Evolutionary conservation across 768 basidiomycete genomes (phyloP).

Genomic region (Lactifluus subvellereus): DNA sequence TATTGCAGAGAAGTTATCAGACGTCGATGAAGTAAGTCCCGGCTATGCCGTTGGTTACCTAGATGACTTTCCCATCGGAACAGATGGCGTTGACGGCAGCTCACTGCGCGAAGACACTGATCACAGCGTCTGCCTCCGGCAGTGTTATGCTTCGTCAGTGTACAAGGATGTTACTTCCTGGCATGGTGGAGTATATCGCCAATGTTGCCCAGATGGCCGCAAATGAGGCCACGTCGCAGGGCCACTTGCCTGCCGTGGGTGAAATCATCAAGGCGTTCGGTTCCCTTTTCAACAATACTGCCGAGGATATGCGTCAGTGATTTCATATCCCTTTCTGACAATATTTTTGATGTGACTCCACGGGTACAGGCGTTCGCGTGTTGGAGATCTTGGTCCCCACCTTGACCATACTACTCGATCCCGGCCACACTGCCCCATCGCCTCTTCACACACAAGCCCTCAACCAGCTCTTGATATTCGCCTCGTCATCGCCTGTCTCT

Average conservation of each 20-base stretch:
- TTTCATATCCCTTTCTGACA: background rate
- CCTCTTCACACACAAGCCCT: constrained; percentile 23
- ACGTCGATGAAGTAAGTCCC: constrained; percentile 54
- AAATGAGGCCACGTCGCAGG: constrained; percentile 50
- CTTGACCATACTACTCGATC: constrained; percentile 23
- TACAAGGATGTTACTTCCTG: constrained; percentile 66
- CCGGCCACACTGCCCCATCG: constrained; percentile 4
- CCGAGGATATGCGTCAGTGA: constrained; percentile 24
- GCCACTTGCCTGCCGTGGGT: constrained; percentile 55
- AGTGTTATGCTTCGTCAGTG: constrained; percentile 66
- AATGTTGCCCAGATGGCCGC: constrained; percentile 57
- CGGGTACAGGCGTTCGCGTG: constrained; percentile 15
- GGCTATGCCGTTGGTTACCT: background rate
- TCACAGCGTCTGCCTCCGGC: constrained; percentile 62
- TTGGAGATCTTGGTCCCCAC: constrained; percentile 22
- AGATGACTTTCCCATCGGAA: background rate
- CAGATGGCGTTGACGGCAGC: constrained; percentile 80
- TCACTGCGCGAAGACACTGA: constrained; percentile 84
- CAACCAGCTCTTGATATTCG: constrained; percentile 21
- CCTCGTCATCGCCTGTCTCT: constrained; percentile 22
- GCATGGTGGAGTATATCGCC: constrained; percentile 74
- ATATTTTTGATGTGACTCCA: background rate
- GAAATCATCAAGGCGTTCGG: constrained; percentile 79
- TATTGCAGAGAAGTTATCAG: constrained; percentile 74
- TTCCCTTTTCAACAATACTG: constrained; percentile 15